Evolutionary conservation across 768 basidiomycete species (phyloP).

Genomic region (Rhodosporidiobolus odoratus): DNA sequence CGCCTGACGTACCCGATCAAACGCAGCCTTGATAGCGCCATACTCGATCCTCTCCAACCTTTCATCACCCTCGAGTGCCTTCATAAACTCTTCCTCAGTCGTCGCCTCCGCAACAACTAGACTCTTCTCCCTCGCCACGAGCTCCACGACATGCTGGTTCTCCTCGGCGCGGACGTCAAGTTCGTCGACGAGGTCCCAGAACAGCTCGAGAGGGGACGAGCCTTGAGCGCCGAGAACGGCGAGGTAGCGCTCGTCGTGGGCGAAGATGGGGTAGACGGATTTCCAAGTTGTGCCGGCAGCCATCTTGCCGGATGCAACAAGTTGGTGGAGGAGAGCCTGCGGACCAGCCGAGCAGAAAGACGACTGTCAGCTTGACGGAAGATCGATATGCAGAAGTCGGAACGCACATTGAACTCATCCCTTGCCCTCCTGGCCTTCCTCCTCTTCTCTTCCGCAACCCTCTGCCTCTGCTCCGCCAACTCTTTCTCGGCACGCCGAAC

Average conservation of each 20-base stretch:
- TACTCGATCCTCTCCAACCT: slow-evolving; percentile 53
- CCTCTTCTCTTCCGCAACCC: slow-evolving; percentile 73
- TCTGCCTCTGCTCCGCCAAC: slow-evolving; percentile 78
- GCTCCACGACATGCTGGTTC: slow-evolving; percentile 62
- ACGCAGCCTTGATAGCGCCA: slow-evolving; percentile 59
- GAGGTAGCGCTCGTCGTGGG: slow-evolving; percentile 73
- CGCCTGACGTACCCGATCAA: slow-evolving; percentile 53
- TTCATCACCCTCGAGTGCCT: slow-evolving; percentile 57
- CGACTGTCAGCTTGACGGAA: background rate
- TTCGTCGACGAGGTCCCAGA: slow-evolving; percentile 86
- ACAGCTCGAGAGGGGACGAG: slow-evolving; percentile 89
- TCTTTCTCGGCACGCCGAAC: slow-evolving; percentile 82
- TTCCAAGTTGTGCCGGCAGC: slow-evolving; percentile 87
- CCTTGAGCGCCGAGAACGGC: slow-evolving; percentile 82
- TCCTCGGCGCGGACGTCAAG: slow-evolving; percentile 79
- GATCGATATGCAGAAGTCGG: background rate
- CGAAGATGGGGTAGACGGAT: slow-evolving; percentile 70
- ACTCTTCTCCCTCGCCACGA: slow-evolving; percentile 41
- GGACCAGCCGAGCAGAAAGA: background rate
- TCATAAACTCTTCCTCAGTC: slow-evolving; percentile 47
- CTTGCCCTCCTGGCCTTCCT: slow-evolving; percentile 81
- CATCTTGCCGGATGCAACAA: slow-evolving; percentile 64
- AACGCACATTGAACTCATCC: slow-evolving; percentile 75
- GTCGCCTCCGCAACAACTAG: slow-evolving; percentile 41
- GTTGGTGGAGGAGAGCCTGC: slow-evolving; percentile 65